Evolutionary conservation across 2,329 filamentous ascomycete species (phyloP).

Genomic region (Exophiala phaeomuriformis): DNA sequence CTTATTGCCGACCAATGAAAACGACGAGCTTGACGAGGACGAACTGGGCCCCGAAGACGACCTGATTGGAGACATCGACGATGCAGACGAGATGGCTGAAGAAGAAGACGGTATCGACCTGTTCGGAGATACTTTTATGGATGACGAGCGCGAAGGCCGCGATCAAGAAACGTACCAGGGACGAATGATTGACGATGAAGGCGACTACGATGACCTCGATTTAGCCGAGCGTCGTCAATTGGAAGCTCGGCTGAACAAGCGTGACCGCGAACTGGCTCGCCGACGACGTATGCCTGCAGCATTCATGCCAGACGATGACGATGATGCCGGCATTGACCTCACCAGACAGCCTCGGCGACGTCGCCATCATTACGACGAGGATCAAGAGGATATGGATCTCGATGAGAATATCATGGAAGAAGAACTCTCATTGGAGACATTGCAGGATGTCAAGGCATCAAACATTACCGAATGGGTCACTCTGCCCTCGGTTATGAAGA

Average conservation of each 20-base stretch:
- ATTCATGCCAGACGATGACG: slow-evolving; percentile 66
- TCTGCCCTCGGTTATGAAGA: slow-evolving; percentile 79
- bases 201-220: slow-evolving; percentile 57
- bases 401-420: slow-evolving; percentile 91
- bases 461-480: slow-evolving; percentile 94
- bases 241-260: slow-evolving; percentile 54
- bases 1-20: slow-evolving; percentile 43
- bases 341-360: slow-evolving; percentile 77
- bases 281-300: slow-evolving; percentile 55
- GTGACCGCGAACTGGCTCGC: slow-evolving; percentile 55
- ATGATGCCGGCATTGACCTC: slow-evolving; percentile 76
- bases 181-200: slow-evolving; percentile 57
- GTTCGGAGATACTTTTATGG: slow-evolving; percentile 60
- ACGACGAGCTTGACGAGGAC: slow-evolving; percentile 38
- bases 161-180: slow-evolving; percentile 50
- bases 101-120: slow-evolving; percentile 64
- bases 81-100: slow-evolving; percentile 61
- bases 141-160: slow-evolving; percentile 48
- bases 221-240: slow-evolving; percentile 52
- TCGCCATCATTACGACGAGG: slow-evolving; percentile 88
- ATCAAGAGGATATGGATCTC: slow-evolving; percentile 81
- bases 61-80: slow-evolving; percentile 56
- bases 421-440: slow-evolving; percentile 82
- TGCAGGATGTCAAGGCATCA: slow-evolving; percentile 87
- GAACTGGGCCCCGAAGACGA: slow-evolving; percentile 47